Percentiles rank a stretch among this genome's conserved stretches.
These are phyloP conservation scores for Hylodesmum podocarpum DNA, from an alignment of 306 rosid species.

Conservation along the genomic window DNA sequence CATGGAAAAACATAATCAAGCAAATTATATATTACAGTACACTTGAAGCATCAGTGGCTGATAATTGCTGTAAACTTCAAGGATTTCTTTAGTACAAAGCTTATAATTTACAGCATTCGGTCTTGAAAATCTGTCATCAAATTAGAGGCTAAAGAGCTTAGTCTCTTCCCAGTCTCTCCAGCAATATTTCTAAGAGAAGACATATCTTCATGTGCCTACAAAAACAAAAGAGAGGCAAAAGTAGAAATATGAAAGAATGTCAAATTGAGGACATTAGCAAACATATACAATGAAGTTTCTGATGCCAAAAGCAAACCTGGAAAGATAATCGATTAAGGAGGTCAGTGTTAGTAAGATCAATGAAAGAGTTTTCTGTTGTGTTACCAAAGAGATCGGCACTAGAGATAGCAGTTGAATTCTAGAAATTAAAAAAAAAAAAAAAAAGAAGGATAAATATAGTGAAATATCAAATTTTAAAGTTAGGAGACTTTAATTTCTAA, in stretches of 20 bases:
- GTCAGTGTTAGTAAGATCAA: constrained; percentile 66
- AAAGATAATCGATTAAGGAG: constrained; percentile 71
- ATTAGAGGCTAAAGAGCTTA: constrained; percentile 75
- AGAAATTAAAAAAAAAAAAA: no score
- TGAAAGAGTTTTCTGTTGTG: constrained; percentile 42
- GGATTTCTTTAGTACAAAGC: background rate
- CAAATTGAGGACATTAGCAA: background rate
- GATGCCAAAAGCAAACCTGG: constrained; percentile 48
- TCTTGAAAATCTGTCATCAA: constrained; percentile 87
- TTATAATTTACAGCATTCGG: constrained; percentile 66
- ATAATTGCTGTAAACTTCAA: constrained; percentile 9
- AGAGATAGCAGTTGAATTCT: constrained; percentile 84
- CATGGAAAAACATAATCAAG: no score
- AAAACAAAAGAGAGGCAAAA: background rate
- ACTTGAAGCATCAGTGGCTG: constrained; percentile 39
- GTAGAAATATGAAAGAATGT: background rate
- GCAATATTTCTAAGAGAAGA: constrained; percentile 84
- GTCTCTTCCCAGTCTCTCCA: constrained; percentile 94
- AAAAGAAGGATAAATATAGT: constrained; percentile 5
- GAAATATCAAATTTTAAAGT: background rate
- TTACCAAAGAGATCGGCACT: constrained; percentile 87
- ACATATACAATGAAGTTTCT: background rate
- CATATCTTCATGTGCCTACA: constrained; percentile 85
- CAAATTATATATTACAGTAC: no score
- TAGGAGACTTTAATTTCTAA: background rate